Conservation (phyloP, 1,284 basidiomycete species). For the Mycena sp. region DNA sequence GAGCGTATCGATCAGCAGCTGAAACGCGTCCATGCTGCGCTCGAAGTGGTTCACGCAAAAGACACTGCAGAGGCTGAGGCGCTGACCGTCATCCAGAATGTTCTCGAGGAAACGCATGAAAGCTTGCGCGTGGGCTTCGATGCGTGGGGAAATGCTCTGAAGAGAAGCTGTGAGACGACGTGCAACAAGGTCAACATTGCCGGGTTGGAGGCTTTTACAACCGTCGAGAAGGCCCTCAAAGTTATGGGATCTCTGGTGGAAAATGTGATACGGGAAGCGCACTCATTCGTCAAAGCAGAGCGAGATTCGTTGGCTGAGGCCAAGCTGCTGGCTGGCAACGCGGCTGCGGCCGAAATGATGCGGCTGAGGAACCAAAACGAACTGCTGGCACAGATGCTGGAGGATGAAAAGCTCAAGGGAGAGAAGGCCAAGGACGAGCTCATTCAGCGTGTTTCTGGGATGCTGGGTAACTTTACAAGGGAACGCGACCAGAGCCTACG, state of each 20-base stretch:
- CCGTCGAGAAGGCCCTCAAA: slow-evolving; percentile 65
- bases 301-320: slow-evolving; percentile 60
- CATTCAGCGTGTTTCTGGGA: slow-evolving; percentile 72
- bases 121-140: slow-evolving; percentile 61
- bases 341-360: slow-evolving; percentile 67
- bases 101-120: slow-evolving; percentile 62
- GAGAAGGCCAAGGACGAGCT: slow-evolving; percentile 77
- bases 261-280: slow-evolving; percentile 65
- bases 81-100: slow-evolving; percentile 54
- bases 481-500: slow-evolving; percentile 77
- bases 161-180: slow-evolving; percentile 56
- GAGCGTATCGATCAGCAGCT: slow-evolving; percentile 70
- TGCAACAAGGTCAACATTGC: slow-evolving; percentile 55
- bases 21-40: slow-evolving; percentile 61
- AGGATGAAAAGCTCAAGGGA: slow-evolving; percentile 72
- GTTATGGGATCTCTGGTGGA: slow-evolving; percentile 67
- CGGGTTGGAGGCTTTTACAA: slow-evolving; percentile 54
- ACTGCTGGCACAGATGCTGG: slow-evolving; percentile 68
- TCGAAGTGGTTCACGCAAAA: slow-evolving; percentile 66
- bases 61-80: slow-evolving; percentile 66
- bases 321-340: slow-evolving; percentile 59
- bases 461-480: slow-evolving; percentile 76
- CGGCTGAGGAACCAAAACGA: slow-evolving; percentile 80
- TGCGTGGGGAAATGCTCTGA: slow-evolving; percentile 63
- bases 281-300: slow-evolving; percentile 66